Base-by-base conservation (phyloP, 306 rosid species). In the Erythrophleum fordii region DNA sequence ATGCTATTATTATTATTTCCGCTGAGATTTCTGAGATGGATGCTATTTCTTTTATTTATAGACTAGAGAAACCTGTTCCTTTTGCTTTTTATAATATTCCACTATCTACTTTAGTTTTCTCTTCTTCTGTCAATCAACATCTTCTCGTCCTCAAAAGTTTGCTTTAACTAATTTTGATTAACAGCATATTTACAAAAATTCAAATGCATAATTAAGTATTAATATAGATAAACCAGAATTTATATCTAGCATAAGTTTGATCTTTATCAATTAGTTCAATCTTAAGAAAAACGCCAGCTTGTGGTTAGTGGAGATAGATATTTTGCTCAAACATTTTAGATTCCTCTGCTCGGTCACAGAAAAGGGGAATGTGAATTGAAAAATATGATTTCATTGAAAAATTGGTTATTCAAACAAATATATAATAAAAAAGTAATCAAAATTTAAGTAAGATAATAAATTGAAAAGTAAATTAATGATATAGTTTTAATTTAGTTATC, bases 1-100 rank as follows among this genome's bases (percentile, higher is more conserved):
- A 8, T 55, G 52, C 11, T 41, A 46, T 59, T 74, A 31, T 58
- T 58, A 34, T 58, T 58, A 58, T 58, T 58, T 35, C 65, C 4
- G 23, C 0, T 25, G 23, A 5, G 6, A 58, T 23, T 58, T 58
- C 65, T 58, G 18, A 1, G 6, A 25, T 58, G 65, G 35, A 42
- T 83, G 74, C 61, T 74, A 62, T 42, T 44, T 11, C 64, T 64
- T n/a, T 78, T 25, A 84, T 81, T 75, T 87, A 84, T 84, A 84
- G 87, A n/a, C 16, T 17, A 3, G 37, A 77, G 28, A 18, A 16
- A 11, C 56, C 35, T 12, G 35, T 23, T 49, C 17, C 66, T 25
- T 31, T 48, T 20, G 22, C 62, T 45, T 81, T 56, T 73, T 26
- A 0, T 11, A 20, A 5, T 67, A 44, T 74, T 78, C 80, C 60